Percentiles rank a stretch among this genome's conserved stretches.
Conservation (phyloP, 1,284 basidiomycete genomes). For the Tilletia indica region DNA sequence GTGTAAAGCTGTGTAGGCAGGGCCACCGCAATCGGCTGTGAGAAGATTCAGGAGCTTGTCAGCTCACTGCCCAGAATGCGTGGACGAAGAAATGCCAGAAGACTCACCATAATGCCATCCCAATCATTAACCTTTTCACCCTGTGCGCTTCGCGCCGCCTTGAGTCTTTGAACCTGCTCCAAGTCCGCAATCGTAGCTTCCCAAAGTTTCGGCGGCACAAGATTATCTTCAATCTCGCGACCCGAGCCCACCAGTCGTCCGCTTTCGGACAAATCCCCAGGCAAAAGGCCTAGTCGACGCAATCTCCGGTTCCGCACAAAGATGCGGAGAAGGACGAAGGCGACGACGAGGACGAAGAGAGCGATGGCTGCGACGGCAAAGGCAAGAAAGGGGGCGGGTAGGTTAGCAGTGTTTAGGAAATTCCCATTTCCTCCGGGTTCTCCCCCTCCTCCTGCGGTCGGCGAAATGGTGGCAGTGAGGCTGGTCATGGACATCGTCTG, state of each 20-base stretch:
- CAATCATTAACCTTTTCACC: slow-evolving; percentile 9
- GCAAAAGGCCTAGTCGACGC: slow-evolving; percentile 40
- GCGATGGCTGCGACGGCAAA: slow-evolving; percentile 47
- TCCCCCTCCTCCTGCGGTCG: slow-evolving; percentile 3
- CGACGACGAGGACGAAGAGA: slow-evolving; percentile 49
- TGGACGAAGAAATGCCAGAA: neutral
- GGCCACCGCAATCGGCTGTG: slow-evolving; percentile 20
- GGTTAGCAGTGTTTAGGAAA: slow-evolving; percentile 6
- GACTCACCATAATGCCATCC: slow-evolving; percentile 22
- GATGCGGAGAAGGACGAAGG: slow-evolving; percentile 48
- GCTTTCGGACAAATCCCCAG: slow-evolving; percentile 34
- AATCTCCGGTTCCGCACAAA: slow-evolving; percentile 47
- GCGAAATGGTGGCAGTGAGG: neutral
- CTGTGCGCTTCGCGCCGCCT: neutral
- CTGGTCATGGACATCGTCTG: neutral
- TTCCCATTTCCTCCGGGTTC: neutral
- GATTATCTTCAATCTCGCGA: slow-evolving; percentile 41
- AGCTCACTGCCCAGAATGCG: too few species aligned
- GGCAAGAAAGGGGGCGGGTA: slow-evolving; percentile 37
- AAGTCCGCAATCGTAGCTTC: slow-evolving; percentile 42
- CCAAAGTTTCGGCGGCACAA: slow-evolving; percentile 43
- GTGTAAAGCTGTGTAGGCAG: slow-evolving; percentile 20
- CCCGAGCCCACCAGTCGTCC: slow-evolving; percentile 33
- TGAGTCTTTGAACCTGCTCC: neutral
- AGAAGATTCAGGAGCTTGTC: neutral